These are phyloP conservation scores for Globisporangium echinulatum DNA, from an alignment of 352 stramenopile genomes.

Conservation along the genomic window DNA sequence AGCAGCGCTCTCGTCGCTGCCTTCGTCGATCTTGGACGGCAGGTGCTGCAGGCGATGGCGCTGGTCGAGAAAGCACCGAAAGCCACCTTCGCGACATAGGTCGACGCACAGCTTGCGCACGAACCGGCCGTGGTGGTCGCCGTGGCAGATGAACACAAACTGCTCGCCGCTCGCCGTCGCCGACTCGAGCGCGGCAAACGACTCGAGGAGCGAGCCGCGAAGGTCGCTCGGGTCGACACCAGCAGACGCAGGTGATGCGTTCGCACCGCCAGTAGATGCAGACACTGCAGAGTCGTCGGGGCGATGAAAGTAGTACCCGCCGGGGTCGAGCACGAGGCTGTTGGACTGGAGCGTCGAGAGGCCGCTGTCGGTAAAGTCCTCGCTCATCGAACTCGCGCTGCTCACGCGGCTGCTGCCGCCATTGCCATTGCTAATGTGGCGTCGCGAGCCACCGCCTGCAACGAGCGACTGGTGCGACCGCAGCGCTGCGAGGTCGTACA, in stretches of 20 bases:
- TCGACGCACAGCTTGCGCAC: constrained; percentile 61
- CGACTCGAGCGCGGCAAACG: constrained; percentile 42
- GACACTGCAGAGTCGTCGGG: constrained; percentile 4
- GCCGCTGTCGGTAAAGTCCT: constrained; percentile 26
- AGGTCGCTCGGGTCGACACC: constrained; percentile 14
- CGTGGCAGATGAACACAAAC: constrained; percentile 81
- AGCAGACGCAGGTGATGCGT: neutral
- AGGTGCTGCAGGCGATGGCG: constrained; percentile 25
- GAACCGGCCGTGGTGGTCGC: constrained; percentile 64
- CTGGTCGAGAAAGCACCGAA: constrained; percentile 63
- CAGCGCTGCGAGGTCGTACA: constrained; percentile 19
- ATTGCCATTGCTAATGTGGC: constrained; percentile 18
- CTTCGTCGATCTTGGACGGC: constrained; percentile 13
- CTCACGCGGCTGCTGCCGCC: constrained; percentile 32
- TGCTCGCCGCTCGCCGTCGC: constrained; percentile 24
- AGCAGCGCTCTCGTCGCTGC: constrained; percentile 13
- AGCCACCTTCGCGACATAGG: constrained; percentile 40
- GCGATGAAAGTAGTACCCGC: constrained; percentile 69
- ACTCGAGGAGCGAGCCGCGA: constrained; percentile 55
- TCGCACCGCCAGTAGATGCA: too few relatives aligned
- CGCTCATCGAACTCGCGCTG: constrained; percentile 42
- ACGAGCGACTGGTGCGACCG: constrained; percentile 24
- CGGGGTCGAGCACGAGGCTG: constrained; percentile 58
- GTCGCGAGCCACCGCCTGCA: constrained; percentile 11
- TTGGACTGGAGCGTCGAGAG: constrained; percentile 30